These are phyloP conservation scores for Urtica urens DNA, from an alignment of 306 rosid genomes.

Conservation along the genomic window DNA sequence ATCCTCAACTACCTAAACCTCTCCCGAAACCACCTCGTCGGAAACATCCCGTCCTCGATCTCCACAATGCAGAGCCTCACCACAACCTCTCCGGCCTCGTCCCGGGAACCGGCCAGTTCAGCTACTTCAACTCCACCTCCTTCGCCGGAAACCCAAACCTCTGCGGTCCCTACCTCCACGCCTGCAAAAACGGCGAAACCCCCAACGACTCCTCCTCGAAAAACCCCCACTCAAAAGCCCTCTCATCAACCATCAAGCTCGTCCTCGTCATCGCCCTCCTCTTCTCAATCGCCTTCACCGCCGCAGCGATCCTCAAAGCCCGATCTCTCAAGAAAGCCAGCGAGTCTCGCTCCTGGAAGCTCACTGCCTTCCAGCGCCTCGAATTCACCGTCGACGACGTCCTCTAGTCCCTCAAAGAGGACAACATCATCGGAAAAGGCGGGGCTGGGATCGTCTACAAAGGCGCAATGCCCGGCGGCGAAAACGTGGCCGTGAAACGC, in stretches of 20 bases:
- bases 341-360: conserved; percentile 53
- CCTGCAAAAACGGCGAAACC: conserved; percentile 27
- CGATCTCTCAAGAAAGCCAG: conserved; percentile 21
- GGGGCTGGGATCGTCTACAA: conserved; percentile 81
- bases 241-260: conserved; percentile 20
- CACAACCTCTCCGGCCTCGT: conserved; percentile 59
- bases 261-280: conserved; percentile 20
- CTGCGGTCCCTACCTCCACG: conserved; percentile 32
- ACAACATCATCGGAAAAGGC: conserved; percentile 72
- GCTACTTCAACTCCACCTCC: conserved; percentile 43
- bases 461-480: conserved; percentile 29
- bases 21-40: conserved; percentile 51
- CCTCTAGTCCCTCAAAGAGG: conserved; percentile 42
- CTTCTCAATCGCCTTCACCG: conserved; percentile 17
- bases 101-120: conserved; percentile 49
- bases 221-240: conserved; percentile 22
- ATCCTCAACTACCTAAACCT: conserved; percentile 52
- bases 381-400: conserved; percentile 44
- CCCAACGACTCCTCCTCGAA: conserved; percentile 6
- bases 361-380: conserved; percentile 65
- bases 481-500: conserved; percentile 63
- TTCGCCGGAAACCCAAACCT: conserved; percentile 60
- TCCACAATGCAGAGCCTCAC: conserved; percentile 43
- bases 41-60: conserved; percentile 55
- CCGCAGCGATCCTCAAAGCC: conserved; percentile 17